These are phyloP conservation scores for Omphalea diandra DNA, from an alignment of 441 rosid species.

Conservation along the genomic window DNA sequence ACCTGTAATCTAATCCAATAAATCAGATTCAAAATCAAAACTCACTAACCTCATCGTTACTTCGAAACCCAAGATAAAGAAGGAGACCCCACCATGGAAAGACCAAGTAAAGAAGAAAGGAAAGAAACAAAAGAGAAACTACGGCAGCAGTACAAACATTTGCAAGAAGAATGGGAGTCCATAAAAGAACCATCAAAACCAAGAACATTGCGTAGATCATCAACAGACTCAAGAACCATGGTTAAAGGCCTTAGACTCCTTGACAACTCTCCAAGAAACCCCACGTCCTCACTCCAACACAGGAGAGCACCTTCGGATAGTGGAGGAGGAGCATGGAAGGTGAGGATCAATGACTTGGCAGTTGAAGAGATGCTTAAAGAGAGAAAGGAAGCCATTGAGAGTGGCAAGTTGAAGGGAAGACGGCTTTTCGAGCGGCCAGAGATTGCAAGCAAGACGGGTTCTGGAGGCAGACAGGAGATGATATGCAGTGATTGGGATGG, in stretches of 20 bases:
- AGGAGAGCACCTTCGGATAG: constrained; percentile 15
- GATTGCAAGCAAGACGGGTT: no score
- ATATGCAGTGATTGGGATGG: no score
- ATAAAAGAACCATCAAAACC: constrained; percentile 31
- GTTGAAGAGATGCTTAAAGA: constrained; percentile 36
- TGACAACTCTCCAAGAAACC: constrained; percentile 42
- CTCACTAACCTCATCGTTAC: background rate
- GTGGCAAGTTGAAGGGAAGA: constrained; percentile 49
- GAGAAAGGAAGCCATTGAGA: constrained; percentile 43
- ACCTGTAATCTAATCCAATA: constrained; percentile 21
- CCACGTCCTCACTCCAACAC: constrained; percentile 43
- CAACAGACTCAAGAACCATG: constrained; percentile 28
- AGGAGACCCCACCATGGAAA: constrained; percentile 38
- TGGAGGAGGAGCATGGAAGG: constrained; percentile 31
- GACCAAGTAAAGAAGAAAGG: constrained; percentile 17
- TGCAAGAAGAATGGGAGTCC: constrained; percentile 44
- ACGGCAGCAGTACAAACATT: constrained; percentile 21
- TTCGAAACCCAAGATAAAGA: constrained; percentile 6
- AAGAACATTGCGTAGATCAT: constrained; percentile 24
- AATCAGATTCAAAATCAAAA: constrained; percentile 33
- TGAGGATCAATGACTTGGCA: constrained; percentile 39
- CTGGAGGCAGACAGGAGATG: no score
- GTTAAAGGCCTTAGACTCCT: constrained; percentile 27
- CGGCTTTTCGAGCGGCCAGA: constrained; percentile 39
- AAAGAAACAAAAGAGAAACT: no score